These are phyloP conservation scores for Tetradesmus lagerheimii DNA, from an alignment of 139 green algal species.

Conservation along the genomic window DNA sequence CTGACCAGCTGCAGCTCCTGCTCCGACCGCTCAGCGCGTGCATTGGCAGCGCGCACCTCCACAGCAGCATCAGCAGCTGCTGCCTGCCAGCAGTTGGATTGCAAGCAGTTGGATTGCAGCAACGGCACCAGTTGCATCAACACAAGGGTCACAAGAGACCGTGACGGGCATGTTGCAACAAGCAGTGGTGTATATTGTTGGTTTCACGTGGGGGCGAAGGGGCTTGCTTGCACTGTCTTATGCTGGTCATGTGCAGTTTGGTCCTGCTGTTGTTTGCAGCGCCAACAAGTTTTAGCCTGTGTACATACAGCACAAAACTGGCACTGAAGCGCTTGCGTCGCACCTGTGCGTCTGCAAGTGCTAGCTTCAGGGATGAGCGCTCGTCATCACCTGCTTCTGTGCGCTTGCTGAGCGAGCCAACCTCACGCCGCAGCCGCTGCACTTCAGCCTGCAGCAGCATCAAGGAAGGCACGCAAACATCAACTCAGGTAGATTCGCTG, in stretches of 20 bases:
- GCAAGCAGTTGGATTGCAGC: neutral
- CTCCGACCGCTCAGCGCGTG: constrained; percentile 13
- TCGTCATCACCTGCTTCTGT: neutral
- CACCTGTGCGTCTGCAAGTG: constrained; percentile 11
- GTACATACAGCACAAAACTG: no score
- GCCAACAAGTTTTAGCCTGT: no score
- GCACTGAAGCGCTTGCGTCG: no score
- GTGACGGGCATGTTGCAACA: no score
- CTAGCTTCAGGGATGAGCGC: neutral
- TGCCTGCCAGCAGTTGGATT: neutral
- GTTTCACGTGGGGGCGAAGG: no score
- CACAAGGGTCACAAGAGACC: neutral
- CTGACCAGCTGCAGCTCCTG: constrained; percentile 13
- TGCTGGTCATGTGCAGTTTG: no score
- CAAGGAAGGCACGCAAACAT: neutral
- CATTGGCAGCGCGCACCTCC: constrained; percentile 16
- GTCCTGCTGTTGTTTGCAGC: no score
- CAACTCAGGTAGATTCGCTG: no score
- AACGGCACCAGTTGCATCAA: neutral
- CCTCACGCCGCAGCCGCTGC: constrained; percentile 12
- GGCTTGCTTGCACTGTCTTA: no score
- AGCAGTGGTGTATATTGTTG: no score
- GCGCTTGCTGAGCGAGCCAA: neutral
- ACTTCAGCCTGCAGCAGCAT: constrained; percentile 7
- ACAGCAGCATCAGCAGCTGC: constrained; percentile 29